These are phyloP conservation scores for Paraleonurus japonicus DNA, from an alignment of 257 asterid species.

Conservation along the genomic window DNA sequence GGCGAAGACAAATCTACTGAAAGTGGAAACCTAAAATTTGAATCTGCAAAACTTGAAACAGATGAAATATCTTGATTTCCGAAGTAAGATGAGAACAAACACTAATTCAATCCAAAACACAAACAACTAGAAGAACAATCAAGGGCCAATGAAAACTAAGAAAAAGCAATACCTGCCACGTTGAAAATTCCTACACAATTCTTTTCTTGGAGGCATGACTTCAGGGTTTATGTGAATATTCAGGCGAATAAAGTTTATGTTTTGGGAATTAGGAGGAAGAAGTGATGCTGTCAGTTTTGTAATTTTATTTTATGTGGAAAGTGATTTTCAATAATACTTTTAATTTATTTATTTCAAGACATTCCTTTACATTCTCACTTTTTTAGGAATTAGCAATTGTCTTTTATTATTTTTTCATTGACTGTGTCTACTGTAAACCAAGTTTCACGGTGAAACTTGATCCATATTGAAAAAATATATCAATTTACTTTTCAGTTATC, in stretches of 20 bases:
- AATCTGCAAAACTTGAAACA: conserved; percentile 4
- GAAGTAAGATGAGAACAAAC: background rate
- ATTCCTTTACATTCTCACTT: too few relatives aligned
- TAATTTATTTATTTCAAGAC: too few relatives aligned
- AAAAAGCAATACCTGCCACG: conserved; percentile 60
- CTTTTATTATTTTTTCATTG: too few relatives aligned
- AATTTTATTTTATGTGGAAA: too few relatives aligned
- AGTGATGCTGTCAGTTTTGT: too few relatives aligned
- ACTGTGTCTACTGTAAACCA: too few relatives aligned
- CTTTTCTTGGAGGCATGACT: conserved; percentile 71
- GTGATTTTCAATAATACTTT: too few relatives aligned
- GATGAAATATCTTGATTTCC: background rate
- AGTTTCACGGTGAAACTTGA: too few relatives aligned
- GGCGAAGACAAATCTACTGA: background rate
- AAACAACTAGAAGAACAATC: background rate
- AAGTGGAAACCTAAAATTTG: background rate
- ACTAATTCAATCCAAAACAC: background rate
- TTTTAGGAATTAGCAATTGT: too few relatives aligned
- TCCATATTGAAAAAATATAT: too few relatives aligned
- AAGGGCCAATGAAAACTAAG: background rate
- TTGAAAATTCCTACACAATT: conserved; percentile 68
- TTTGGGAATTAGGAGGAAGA: background rate
- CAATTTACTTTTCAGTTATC: too few relatives aligned
- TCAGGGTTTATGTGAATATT: conserved; percentile 30
- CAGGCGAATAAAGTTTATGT: background rate